Evolutionary conservation across 2,329 filamentous ascomycete genomes (phyloP).

Genomic region (Lachnellula cervina): DNA sequence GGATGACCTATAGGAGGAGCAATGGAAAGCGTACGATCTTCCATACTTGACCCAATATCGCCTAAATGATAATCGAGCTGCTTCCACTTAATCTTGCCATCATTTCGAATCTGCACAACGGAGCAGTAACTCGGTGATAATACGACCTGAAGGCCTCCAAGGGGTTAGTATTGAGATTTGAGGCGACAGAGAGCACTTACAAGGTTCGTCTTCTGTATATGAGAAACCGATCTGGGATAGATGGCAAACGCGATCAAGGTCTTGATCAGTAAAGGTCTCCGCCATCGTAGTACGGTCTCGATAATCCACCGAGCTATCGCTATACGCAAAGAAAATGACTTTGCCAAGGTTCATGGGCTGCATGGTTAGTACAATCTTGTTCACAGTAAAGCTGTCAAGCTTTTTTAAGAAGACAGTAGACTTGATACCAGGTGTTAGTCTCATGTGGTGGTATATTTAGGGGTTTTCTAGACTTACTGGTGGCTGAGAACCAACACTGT

Average conservation of each 20-base stretch:
- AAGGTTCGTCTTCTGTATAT: constrained; percentile 61
- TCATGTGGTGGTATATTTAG: too few species aligned
- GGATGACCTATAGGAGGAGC: background rate
- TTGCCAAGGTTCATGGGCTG: constrained; percentile 66
- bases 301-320: constrained; percentile 77
- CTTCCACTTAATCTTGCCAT: constrained; percentile 56
- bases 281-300: constrained; percentile 71
- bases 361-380: constrained; percentile 67
- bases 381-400: constrained; percentile 61
- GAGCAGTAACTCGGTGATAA: constrained; percentile 58
- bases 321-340: constrained; percentile 66
- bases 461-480: constrained; percentile 18
- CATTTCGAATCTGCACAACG: constrained; percentile 52
- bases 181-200: constrained; percentile 39
- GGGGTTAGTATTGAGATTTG: background rate
- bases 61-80: constrained; percentile 46
- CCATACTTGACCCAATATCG: constrained; percentile 44
- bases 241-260: constrained; percentile 61
- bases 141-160: constrained; percentile 51
- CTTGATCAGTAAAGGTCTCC: constrained; percentile 59
- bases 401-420: constrained; percentile 50
- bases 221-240: constrained; percentile 74
- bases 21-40: constrained; percentile 41
- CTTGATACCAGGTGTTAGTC: constrained; percentile 29
- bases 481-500: constrained; percentile 36